phyloP scores from a whole-genome alignment of 352 stramenopile genomes.

The Pythium brassicae region DNA sequence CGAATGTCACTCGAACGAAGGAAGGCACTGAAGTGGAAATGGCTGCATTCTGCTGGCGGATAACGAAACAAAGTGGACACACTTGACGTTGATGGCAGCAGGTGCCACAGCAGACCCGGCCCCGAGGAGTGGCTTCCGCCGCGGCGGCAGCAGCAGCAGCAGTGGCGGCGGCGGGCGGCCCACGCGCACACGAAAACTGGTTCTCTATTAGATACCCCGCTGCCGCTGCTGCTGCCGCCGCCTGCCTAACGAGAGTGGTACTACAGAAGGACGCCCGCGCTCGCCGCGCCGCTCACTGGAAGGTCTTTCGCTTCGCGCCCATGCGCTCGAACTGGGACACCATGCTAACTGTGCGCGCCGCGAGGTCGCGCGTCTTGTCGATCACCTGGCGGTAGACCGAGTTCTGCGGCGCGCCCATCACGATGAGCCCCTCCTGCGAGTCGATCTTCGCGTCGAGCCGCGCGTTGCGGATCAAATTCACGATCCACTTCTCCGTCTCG shows the following conservation, averaged over 20 bases:
- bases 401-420: constrained; percentile 94
- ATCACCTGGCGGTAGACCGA: constrained; percentile 97
- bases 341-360: constrained; percentile 89
- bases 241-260: constrained; percentile 11
- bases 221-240: constrained; percentile 7
- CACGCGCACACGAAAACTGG: constrained; percentile 15
- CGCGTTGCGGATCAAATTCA: constrained; percentile 98
- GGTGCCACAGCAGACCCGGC: too few species aligned
- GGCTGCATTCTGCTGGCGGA: too few species aligned
- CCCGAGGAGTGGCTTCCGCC: too few species aligned
- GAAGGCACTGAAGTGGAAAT: too few species aligned
- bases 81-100: too few species aligned
- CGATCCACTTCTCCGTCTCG: constrained; percentile 98
- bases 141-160: too few species aligned
- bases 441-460: constrained; percentile 98
- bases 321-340: constrained; percentile 83
- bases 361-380: constrained; percentile 96
- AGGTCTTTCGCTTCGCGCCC: constrained; percentile 75
- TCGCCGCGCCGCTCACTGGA: constrained; percentile 33
- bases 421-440: constrained; percentile 94
- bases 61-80: too few species aligned
- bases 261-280: neutral
- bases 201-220: constrained; percentile 16
- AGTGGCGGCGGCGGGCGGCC: neutral
- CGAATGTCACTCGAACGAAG: neutral